Base-by-base conservation (phyloP, 116 monocot genomes). In the Zostera marina region DNA sequence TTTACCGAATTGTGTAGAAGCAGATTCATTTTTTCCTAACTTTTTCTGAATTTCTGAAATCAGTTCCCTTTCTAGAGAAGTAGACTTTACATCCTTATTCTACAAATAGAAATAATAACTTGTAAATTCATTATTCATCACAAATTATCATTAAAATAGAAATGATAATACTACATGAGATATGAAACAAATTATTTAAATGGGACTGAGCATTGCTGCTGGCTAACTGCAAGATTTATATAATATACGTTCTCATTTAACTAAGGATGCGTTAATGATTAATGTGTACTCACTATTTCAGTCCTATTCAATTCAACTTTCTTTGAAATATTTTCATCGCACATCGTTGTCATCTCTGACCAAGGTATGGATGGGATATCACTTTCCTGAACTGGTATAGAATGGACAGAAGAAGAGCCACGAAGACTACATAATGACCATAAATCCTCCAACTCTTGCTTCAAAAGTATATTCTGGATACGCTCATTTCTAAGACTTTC, bases 361-460 rank as follows among this genome's bases (percentile, higher is more conserved):
- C 55, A 41, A 58, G 58, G 9, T 39, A 17, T 41, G 19, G 58
- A 58, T 17, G 16, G 14, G n/a, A 17, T 20, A 43, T 58, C 42
- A 3, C 21, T 38, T 41, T 41, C 20, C 1, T 9, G 17, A 58
- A 17, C 8, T 42, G 58, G 9, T 10, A 20, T 17, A n/a, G 3
- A 8, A 41, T 41, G 12, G 42, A 15, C 14, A 58, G 58, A 11
- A 58, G 41, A 58, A 41, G 9, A 11, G 1, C 9, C 58, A 7
- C 9, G 19, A 54, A 54, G 24, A 42, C 13, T 8, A 42, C 11
- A 39, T 4, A 41, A 38, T 19, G 42, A 42, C 16, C 20, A 39
- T 14, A 58, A 42, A 42, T 19, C 15, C 9, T 58, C 13, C 42
- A 58, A 11, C 11, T 58, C 58, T 41, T 58, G 42, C 14, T 58